These are phyloP conservation scores for Elsinoe australis DNA, from an alignment of 2,329 filamentous ascomycete genomes.

Conservation along the genomic window DNA sequence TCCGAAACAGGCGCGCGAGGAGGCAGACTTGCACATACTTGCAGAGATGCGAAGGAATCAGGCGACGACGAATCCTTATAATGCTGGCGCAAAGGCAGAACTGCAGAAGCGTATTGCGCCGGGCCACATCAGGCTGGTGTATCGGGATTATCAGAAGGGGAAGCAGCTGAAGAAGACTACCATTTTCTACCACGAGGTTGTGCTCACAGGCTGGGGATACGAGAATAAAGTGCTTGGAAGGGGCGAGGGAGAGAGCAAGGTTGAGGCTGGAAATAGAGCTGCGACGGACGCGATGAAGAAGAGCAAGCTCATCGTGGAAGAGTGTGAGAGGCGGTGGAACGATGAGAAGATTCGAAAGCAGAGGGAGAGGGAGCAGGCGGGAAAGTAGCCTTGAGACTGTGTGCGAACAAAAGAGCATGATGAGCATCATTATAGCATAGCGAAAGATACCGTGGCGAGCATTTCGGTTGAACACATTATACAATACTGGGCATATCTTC, in stretches of 20 bases:
- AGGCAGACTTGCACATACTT: constrained; percentile 14
- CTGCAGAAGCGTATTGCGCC: constrained; percentile 32
- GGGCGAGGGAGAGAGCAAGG: constrained; percentile 59
- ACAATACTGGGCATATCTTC: too few relatives aligned
- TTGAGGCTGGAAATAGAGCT: constrained; percentile 60
- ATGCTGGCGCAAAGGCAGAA: constrained; percentile 34
- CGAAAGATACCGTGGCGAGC: too few relatives aligned
- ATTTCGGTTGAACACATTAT: too few relatives aligned
- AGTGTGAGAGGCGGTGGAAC: constrained; percentile 20
- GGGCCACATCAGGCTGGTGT: constrained; percentile 33
- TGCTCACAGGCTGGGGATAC: constrained; percentile 62
- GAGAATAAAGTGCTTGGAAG: constrained; percentile 53
- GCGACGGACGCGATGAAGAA: constrained; percentile 55
- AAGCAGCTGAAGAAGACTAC: constrained; percentile 49
- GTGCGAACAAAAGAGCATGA: too few relatives aligned
- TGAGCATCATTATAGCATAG: too few relatives aligned
- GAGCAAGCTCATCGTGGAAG: constrained; percentile 25
- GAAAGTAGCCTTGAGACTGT: background rate
- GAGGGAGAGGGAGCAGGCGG: constrained; percentile 20
- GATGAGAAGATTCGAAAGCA: constrained; percentile 20
- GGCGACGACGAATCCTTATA: constrained; percentile 27
- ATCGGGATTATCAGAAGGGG: constrained; percentile 46
- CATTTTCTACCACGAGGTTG: constrained; percentile 54
- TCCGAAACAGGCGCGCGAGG: constrained; percentile 14
- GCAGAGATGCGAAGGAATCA: constrained; percentile 23